Evolutionary conservation across 2,329 filamentous ascomycete genomes (phyloP), one percentile per base, ranked within the genome.

Genomic region (Epichloe sp.): DNA sequence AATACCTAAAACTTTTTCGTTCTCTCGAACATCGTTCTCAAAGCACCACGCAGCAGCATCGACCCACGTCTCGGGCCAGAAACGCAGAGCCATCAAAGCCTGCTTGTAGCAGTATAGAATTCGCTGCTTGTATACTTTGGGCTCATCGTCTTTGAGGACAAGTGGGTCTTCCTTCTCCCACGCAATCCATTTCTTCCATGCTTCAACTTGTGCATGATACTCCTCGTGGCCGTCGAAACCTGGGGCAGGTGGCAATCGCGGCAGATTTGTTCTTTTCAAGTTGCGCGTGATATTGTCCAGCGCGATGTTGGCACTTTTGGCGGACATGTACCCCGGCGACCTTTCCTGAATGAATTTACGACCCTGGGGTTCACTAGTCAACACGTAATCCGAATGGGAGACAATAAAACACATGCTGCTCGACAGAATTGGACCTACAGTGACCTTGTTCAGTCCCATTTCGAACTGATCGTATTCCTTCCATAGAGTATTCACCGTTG

Each of bases 391-490:
- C 2, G n/a, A 36, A 7, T 11, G n/a, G 23, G 3, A 38, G 17
- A 11, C 5, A 47, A 17, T 6, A 11, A 3, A 31, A 6, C 17
- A 26, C 5, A 10, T 34, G 26, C 21, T 12, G 21, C 12, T 6
- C 12, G 3, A 15, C n/a, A 11, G 14, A 14, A 26, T 44, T 10
- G n/a, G 19, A 70, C 78, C 63, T 75, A 90, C 87, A 42, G 89
- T 94, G 57, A 88, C 80, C 68, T 95, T 97, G 72, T 96, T 96
- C 53, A 96, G 69, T 5, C 84, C 81, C 79, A 93, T 89, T 69
- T 98, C 93, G 62, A 98, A 98, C 58, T 87, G 83, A 65, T 97
- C 90, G 63, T 98, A 98, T 62, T 98, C 91, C 65, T 94, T 95
- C 94, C 93, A 98, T 14, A 98, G 71, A 49, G 78, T 79, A 61